Evolutionary conservation across 2,329 filamentous ascomycete species (phyloP).

Genomic region (Fusarium lateritium): DNA sequence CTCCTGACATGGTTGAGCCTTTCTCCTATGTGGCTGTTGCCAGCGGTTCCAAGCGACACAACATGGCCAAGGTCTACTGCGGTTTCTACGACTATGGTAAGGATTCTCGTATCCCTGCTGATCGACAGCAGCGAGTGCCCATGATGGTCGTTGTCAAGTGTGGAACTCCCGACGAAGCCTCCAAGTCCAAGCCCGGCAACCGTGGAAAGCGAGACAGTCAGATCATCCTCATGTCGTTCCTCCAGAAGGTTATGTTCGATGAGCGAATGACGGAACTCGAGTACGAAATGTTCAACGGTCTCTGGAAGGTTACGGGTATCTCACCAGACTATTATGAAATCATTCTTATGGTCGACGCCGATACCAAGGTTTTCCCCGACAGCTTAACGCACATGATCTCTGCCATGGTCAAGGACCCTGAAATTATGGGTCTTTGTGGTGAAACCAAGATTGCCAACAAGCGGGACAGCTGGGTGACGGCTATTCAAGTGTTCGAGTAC

Average conservation of each 20-base stretch:
- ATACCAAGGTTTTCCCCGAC: slow-evolving; percentile 99
- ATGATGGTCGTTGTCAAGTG: slow-evolving; percentile 98
- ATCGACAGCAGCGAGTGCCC: slow-evolving; percentile 95
- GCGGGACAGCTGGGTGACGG: slow-evolving; percentile 91
- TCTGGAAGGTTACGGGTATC: slow-evolving; percentile 99
- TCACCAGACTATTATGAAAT: slow-evolving; percentile 98
- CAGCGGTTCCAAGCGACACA: slow-evolving; percentile 96
- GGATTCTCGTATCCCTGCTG: slow-evolving; percentile 81
- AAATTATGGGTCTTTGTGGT: slow-evolving; percentile 98
- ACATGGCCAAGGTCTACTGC: slow-evolving; percentile 98
- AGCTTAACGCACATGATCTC: slow-evolving; percentile 98
- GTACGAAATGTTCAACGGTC: slow-evolving; percentile 99
- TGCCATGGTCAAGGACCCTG: slow-evolving; percentile 98
- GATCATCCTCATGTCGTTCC: slow-evolving; percentile 98
- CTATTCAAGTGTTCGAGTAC: slow-evolving; percentile 99
- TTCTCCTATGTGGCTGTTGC: slow-evolving; percentile 98
- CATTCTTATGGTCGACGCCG: slow-evolving; percentile 98
- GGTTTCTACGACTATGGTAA: slow-evolving; percentile 98
- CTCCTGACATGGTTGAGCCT: slow-evolving; percentile 84
- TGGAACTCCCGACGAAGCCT: slow-evolving; percentile 89
- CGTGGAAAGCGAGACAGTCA: slow-evolving; percentile 99
- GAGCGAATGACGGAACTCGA: slow-evolving; percentile 99
- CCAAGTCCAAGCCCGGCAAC: slow-evolving; percentile 91
- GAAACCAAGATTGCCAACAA: slow-evolving; percentile 99
- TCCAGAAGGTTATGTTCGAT: slow-evolving; percentile 99